Evolutionary conservation across 345 rosid species (phyloP).

Genomic region (Nephelium lappaceum): DNA sequence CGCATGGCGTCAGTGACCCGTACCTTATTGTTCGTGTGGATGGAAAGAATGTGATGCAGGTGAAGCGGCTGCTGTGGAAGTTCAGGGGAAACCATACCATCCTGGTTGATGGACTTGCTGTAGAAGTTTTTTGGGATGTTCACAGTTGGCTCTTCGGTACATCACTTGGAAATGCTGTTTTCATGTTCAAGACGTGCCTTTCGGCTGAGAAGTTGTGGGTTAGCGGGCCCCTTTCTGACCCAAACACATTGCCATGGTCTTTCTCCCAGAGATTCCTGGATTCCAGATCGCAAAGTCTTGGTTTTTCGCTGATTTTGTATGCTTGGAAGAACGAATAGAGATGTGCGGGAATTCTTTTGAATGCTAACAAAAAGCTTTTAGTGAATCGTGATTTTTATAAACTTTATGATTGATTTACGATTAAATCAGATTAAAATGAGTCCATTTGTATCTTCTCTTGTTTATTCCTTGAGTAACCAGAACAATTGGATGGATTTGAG

Average conservation of each 20-base stretch:
- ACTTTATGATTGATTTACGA: slow-evolving; percentile 44
- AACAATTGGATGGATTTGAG: slow-evolving; percentile 39
- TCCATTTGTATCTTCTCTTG: slow-evolving; percentile 29
- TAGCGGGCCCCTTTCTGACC: slow-evolving; percentile 55
- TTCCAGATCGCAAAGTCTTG: slow-evolving; percentile 63
- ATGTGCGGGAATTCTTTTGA: slow-evolving; percentile 28
- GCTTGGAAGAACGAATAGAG: slow-evolving; percentile 94
- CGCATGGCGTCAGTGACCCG: slow-evolving; percentile 54
- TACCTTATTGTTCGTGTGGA: slow-evolving; percentile 73
- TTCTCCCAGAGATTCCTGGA: slow-evolving; percentile 68
- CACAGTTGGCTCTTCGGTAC: slow-evolving; percentile 86
- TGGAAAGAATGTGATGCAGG: slow-evolving; percentile 77
- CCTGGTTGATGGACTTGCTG: slow-evolving; percentile 67
- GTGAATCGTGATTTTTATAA: slow-evolving; percentile 49
- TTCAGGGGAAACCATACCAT: slow-evolving; percentile 84
- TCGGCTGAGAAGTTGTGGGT: slow-evolving; percentile 73
- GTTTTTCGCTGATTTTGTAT: slow-evolving; percentile 77
- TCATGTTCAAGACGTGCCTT: slow-evolving; percentile 86
- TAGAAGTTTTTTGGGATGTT: slow-evolving; percentile 95
- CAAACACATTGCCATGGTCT: slow-evolving; percentile 50
- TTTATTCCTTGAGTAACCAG: slow-evolving; percentile 26
- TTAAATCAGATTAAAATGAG: slow-evolving; percentile 34
- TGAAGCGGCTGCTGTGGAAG: slow-evolving; percentile 82
- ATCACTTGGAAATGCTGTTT: slow-evolving; percentile 76
- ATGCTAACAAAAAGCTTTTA: slow-evolving; percentile 51